phyloP scores from a whole-genome alignment of 805 yeast species.

The Candida nonsorbophila region DNA sequence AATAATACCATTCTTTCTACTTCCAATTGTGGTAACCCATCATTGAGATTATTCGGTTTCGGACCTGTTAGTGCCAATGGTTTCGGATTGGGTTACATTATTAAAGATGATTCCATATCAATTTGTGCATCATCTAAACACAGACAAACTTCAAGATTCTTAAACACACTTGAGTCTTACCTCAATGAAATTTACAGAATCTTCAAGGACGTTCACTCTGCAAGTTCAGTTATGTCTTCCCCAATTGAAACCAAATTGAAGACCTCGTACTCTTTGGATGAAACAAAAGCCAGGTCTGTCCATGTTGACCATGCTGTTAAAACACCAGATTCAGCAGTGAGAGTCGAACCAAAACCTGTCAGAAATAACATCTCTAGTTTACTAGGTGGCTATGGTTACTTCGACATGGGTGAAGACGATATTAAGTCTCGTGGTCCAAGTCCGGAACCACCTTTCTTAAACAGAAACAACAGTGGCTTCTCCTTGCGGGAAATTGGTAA shows the following conservation, averaged over 20 bases:
- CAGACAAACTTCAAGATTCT: conserved; percentile 53
- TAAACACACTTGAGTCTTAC: conserved; percentile 48
- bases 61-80: conserved; percentile 57
- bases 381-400: conserved; percentile 57
- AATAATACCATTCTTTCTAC: conserved; percentile 72
- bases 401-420: conserved; percentile 52
- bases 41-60: conserved; percentile 52
- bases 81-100: conserved; percentile 53
- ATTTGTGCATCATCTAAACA: conserved; percentile 57
- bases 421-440: conserved; percentile 52
- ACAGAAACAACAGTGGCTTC: conserved; percentile 32
- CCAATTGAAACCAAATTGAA: conserved; percentile 22
- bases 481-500: conserved; percentile 56
- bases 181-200: conserved; percentile 40
- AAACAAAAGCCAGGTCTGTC: too few species aligned
- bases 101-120: conserved; percentile 46
- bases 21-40: conserved; percentile 60
- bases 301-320: too few species aligned
- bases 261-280: too few species aligned
- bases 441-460: conserved; percentile 48
- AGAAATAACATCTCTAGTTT: conserved; percentile 23
- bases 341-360: conserved; percentile 20
- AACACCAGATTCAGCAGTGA: too few species aligned
- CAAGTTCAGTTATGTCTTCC: conserved; percentile 11
- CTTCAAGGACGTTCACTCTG: conserved; percentile 18